Evolutionary conservation across 1,139 yeast genomes (phyloP), one percentile per base, ranked within the genome.

Genomic region (Entelexis paramagnoliae): DNA sequence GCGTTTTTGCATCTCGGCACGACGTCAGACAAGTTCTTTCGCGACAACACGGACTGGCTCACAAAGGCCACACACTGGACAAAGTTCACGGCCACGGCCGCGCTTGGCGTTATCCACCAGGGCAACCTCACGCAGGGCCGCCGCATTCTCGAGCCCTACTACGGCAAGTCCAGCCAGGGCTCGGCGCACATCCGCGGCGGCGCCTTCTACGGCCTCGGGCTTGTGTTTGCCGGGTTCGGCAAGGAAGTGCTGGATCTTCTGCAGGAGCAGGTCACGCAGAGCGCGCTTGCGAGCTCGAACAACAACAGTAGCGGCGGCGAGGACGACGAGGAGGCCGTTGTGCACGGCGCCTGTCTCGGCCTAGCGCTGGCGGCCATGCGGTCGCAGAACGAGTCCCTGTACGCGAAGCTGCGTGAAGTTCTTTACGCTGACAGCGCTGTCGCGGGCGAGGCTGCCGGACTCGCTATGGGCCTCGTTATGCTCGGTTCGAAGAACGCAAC

Each of bases 31-130:
- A 80, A 91, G 1, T 91, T 91, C 64, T 85, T 91, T 69, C 77
- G 96, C 66, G 78, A 84, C 48, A 91, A 91, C 64, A 74, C 89
- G 61, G 96, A 91, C 63, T 93, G 97, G 97, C 75, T 91, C 60
- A 95, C 95, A 36, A 87, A 88, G 70, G 97, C 98, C 13, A 83
- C 93, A 49, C 89, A 89, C 68, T 91, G 99, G 99, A 89, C 96
- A 9, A 91, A 91, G 66, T 91, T 91, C 66, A 81, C 95, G 0
- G 97, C 98, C 7, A 91, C 98, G 30, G 98, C 98, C 19, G 96
- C 97, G 14, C 74, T 93, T 55, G 99, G 99, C 66, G 98, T 91
- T 33, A 89, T 91, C 61, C 98, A 91, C 65, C 86, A 84, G 64
- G 98, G 98, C 50, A 89, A 91, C 66, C 75, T 91, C 58, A 78